Percentiles rank a stretch among this genome's conserved stretches.
Conservation (phyloP, 2,329 filamentous ascomycete species). For the Colletotrichum tabaci region DNA sequence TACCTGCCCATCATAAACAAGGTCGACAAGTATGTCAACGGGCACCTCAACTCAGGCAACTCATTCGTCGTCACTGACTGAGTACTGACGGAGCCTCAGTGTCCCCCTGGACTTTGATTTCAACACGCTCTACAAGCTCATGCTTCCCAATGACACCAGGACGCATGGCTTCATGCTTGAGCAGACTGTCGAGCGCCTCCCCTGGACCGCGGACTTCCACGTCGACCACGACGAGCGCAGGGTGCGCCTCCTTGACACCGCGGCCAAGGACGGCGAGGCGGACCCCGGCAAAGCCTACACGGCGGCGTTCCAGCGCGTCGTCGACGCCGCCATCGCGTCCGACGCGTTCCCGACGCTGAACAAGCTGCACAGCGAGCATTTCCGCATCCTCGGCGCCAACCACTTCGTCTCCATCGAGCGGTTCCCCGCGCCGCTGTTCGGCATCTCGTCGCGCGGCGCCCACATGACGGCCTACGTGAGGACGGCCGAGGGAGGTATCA, state of each 20-base stretch:
- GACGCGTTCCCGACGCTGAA: constrained; percentile 56
- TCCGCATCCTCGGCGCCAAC: constrained; percentile 57
- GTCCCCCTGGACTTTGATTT: constrained; percentile 62
- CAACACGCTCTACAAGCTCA: constrained; percentile 62
- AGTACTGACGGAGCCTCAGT: constrained; percentile 48
- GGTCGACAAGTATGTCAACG: constrained; percentile 58
- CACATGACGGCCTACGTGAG: constrained; percentile 76
- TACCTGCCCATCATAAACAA: constrained; percentile 52
- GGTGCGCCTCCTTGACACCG: constrained; percentile 51
- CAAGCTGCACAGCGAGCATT: constrained; percentile 59
- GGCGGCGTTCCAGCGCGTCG: constrained; percentile 55
- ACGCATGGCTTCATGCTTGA: constrained; percentile 65
- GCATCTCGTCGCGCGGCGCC: constrained; percentile 75
- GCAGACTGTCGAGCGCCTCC: constrained; percentile 61
- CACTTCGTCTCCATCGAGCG: constrained; percentile 68
- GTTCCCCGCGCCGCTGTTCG: constrained; percentile 74
- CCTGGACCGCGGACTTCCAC: constrained; percentile 59
- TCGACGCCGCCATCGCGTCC: constrained; percentile 54
- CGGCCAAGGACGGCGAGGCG: constrained; percentile 39
- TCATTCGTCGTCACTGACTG: too few relatives aligned
- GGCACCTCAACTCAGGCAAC: constrained; percentile 20
- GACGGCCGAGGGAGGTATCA: constrained; percentile 60
- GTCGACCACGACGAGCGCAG: constrained; percentile 51
- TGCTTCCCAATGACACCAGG: constrained; percentile 60
- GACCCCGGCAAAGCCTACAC: constrained; percentile 52